These are phyloP conservation scores for Gastrodia elata DNA, from an alignment of 106 monocot genomes.

Conservation along the genomic window DNA sequence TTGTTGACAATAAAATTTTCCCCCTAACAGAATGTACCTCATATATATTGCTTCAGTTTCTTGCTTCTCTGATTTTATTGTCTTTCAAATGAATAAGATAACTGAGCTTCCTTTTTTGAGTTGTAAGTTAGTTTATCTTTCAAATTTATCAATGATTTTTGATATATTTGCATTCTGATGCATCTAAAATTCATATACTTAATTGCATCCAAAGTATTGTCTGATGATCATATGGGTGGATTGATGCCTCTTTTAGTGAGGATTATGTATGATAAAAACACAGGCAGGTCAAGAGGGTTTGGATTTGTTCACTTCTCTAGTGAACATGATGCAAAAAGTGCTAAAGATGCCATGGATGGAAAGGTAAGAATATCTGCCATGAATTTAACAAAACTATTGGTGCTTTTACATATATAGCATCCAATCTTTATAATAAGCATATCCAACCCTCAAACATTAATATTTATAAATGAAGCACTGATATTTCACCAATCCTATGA, in stretches of 20 bases:
- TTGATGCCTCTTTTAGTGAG: conserved; percentile 37
- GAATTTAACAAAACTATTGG: neutral
- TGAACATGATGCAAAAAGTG: conserved; percentile 47
- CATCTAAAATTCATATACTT: neutral
- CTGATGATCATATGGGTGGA: neutral
- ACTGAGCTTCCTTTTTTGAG: too few relatives aligned
- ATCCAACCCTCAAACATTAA: too few relatives aligned
- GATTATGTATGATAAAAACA: conserved; percentile 84
- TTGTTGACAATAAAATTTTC: too few relatives aligned
- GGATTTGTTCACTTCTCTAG: conserved; percentile 70
- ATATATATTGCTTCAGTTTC: too few relatives aligned
- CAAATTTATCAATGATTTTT: too few relatives aligned
- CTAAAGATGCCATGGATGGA: conserved; percentile 93
- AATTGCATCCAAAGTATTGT: neutral
- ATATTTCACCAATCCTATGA: too few relatives aligned
- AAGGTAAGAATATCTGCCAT: conserved; percentile 42
- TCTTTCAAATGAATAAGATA: too few relatives aligned
- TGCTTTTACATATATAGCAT: neutral
- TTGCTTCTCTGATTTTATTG: too few relatives aligned
- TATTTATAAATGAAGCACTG: too few relatives aligned
- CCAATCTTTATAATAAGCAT: neutral
- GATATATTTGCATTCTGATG: too few relatives aligned
- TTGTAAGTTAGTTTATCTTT: too few relatives aligned
- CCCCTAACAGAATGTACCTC: too few relatives aligned
- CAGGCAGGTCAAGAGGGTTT: conserved; percentile 90